A percentile compares a stretch with the other conserved stretches of the same genome.
Conservation (phyloP, 2,329 filamentous ascomycete species). For the Huntiella omanensis region DNA sequence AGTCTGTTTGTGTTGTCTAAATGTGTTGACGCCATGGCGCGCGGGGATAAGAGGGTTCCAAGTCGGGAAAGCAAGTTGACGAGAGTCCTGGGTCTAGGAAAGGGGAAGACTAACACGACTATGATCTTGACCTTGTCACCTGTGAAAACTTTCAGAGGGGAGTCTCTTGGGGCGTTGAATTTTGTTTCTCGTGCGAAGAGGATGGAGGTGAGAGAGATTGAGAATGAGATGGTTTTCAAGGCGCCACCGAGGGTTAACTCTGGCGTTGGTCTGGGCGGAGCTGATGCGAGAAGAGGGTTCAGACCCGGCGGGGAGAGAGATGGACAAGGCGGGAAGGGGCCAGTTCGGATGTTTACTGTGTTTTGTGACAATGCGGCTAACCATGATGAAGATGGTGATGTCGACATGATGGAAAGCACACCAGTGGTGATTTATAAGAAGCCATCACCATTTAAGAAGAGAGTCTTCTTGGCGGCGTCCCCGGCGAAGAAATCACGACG, state of each 20-base stretch:
- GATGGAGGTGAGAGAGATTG: constrained; percentile 86
- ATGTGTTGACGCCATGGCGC: constrained; percentile 84
- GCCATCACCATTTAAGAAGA: constrained; percentile 1
- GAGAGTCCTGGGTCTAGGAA: constrained; percentile 73
- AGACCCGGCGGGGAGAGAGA: constrained; percentile 60
- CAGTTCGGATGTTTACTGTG: constrained; percentile 68
- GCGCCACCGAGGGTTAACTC: constrained; percentile 41
- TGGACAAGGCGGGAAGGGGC: constrained; percentile 25
- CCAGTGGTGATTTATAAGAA: too few species aligned
- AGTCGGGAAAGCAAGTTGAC: constrained; percentile 98
- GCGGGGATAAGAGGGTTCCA: constrained; percentile 58
- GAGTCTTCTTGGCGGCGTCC: constrained; percentile 4
- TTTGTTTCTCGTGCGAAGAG: constrained; percentile 92
- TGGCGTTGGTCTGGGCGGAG: constrained; percentile 15
- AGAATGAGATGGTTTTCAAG: constrained; percentile 85
- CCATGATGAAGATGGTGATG: too few species aligned
- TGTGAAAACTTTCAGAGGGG: constrained; percentile 78
- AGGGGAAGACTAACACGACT: constrained; percentile 69
- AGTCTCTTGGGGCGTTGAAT: constrained; percentile 83
- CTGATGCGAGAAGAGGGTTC: constrained; percentile 28
- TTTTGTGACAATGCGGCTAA: constrained; percentile 42
- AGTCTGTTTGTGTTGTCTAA: constrained; percentile 86
- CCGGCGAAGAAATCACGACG: constrained; percentile 6
- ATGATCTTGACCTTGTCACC: constrained; percentile 95
- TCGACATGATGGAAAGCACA: too few species aligned